Base-by-base conservation (phyloP, 108 stramenopile species). In the Skeletonema menzelii region DNA sequence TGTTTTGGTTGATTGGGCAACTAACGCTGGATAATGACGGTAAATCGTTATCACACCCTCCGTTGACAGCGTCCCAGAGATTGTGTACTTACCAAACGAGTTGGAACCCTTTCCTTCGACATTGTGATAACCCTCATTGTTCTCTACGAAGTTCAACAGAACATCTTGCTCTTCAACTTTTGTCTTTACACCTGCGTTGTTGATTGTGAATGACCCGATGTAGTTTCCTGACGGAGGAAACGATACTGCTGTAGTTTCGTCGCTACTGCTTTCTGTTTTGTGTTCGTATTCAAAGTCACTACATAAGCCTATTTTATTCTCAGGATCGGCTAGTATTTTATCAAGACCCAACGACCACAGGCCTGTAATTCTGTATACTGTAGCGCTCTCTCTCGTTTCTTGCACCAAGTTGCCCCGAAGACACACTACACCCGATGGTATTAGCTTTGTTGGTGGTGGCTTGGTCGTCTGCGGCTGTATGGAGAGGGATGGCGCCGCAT, bases 71-170 rank as follows among this genome's bases (percentile, higher is more conserved):
- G 89, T 88, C 5, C 94, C 94, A 7, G 88, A 83, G 57, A 95
- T 95, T n/a, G 61, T 93, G 76, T 91, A 95, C 75, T 91, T 92
- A 62, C 94, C 94, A 74, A 77, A 95, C 0, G 71, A 68, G 56
- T 95, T 95, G 46, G 76, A 76, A 2, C 94, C 94, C 46, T 80
- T 77, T 34, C 94, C 94, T 65, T 95, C 91, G n/a, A 95, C 85
- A 75, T 95, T 95, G 76, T 90, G 73, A 65, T 84, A 91, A 0
- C 91, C 91, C 12, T 78, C 90, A 64, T 72, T 87, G 68, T 95
- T 95, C 67, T 84, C 85, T 42, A 78, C 63, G 60, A 95, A 95
- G 47, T 88, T 87, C 14, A 95, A 63, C 8, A 77, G 84, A 15
- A 95, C 77, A 67, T 95, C 91, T 47, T 84, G 73, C 65, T 95